Evolutionary conservation across 2,329 filamentous ascomycete genomes (phyloP), one percentile per base, ranked within the genome.

Genomic region (Ophiostoma sp.): DNA sequence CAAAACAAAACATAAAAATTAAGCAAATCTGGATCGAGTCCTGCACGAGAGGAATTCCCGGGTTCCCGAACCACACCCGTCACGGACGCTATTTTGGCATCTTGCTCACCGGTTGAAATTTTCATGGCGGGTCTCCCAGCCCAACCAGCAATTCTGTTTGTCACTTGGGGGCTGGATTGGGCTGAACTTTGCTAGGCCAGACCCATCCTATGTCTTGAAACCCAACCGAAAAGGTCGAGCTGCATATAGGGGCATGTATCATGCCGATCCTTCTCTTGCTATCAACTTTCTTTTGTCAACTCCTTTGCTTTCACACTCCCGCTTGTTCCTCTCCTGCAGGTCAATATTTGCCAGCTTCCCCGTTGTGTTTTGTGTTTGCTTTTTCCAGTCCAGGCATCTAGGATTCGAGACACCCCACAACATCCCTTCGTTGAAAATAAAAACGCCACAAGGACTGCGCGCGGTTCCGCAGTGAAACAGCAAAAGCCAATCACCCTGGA

Each of bases 401-500:
- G 22, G n/a, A 25, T 25, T 25, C 5, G 4, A 31, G 55, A 59
- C 28, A 33, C 15, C 17, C 28, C 55, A 31, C 28, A 11, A 42
- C 25, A 55, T 28, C 59, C 59, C 59, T 63, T 15, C 33, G 7
- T 63, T 63, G 59, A 5, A 1, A 19, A 25, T 33, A 59, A 57
- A 31, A 59, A 36, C 33, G 59, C 64, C 42, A 50, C 25, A 15
- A 15, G 11, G 31, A 50, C 3, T 19, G 8, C 6, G 22, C 22
- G 25, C 64, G 64, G 64, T 33, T 50, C 64, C 64, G 64, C 64
- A 68, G 15, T 68, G 64, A 50, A 50, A 68, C 64, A 68, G 6
- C 1, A 59, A 63, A 28, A 36, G 7, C 15, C 57, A 61, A 31
- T 33, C 57, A 61, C 7, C 19, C 19, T 39, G 3, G 42, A 19